phyloP scores from a whole-genome alignment of 331 rosid species.

The Acacia pycnantha region DNA sequence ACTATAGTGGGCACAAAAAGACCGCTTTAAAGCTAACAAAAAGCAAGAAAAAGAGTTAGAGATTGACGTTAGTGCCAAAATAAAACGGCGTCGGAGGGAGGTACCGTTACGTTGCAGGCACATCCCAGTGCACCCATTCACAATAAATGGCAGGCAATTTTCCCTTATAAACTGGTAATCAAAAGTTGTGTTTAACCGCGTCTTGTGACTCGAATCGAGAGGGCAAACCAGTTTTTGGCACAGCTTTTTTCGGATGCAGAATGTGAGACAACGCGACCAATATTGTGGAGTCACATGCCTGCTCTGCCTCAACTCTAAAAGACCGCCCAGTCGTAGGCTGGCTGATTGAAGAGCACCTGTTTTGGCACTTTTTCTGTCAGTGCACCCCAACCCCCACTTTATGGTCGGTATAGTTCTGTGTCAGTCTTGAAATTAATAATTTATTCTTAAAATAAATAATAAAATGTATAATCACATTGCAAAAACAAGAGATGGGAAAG shows the following conservation, averaged over 20 bases:
- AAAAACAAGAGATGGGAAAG: not conserved
- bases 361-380: not conserved
- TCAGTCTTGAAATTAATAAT: no score
- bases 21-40: not conserved
- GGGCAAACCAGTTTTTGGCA: no score
- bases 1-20: not conserved
- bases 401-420: not conserved
- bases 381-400: not conserved
- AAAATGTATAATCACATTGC: no score
- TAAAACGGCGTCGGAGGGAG: not conserved
- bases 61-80: not conserved
- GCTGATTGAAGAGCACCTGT: no score
- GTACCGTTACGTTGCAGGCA: not conserved
- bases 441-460: no score
- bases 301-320: not conserved
- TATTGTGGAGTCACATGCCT: not conserved
- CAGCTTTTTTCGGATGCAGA: not conserved
- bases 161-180: not conserved
- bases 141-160: not conserved
- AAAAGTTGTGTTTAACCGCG: no score
- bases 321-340: not conserved
- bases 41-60: not conserved
- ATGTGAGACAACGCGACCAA: not conserved
- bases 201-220: no score
- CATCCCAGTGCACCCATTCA: not conserved